Conservation (phyloP, 805 yeast species). For the Candida incommunis region DNA sequence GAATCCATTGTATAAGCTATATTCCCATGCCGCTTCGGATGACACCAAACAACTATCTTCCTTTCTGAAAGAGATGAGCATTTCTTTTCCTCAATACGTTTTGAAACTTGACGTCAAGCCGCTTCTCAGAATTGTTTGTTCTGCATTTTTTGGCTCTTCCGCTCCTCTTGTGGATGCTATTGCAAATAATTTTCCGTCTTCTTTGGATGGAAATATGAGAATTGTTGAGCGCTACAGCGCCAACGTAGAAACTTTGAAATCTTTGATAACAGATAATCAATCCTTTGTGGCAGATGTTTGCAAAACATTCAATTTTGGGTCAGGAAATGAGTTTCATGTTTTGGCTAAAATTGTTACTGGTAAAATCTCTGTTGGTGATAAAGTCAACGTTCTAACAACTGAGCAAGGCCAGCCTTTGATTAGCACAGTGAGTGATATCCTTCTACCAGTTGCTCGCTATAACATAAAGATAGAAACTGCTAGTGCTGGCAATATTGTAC, state of each 20-base stretch:
- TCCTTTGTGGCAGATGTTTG: slow-evolving; percentile 39
- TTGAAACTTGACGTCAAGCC: slow-evolving; percentile 40
- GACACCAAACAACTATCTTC: slow-evolving; percentile 29
- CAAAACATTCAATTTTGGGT: slow-evolving; percentile 42
- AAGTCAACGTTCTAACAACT: slow-evolving; percentile 44
- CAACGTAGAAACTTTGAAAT: slow-evolving; percentile 12
- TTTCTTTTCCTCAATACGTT: slow-evolving; percentile 20
- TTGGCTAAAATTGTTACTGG: slow-evolving; percentile 56
- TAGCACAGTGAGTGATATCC: not conserved
- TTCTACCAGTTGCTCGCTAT: slow-evolving; percentile 35
- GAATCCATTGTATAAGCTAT: slow-evolving; percentile 68
- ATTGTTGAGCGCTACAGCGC: slow-evolving; percentile 13
- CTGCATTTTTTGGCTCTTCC: slow-evolving; percentile 37
- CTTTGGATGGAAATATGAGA: slow-evolving; percentile 21
- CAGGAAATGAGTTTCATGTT: slow-evolving; percentile 39
- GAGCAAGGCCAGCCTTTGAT: slow-evolving; percentile 22
- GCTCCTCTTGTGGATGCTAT: slow-evolving; percentile 42
- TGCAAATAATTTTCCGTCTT: slow-evolving; percentile 23
- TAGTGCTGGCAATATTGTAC: slow-evolving; percentile 51
- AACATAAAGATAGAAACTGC: slow-evolving; percentile 38
- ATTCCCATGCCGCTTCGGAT: slow-evolving; percentile 43
- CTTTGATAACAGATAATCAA: slow-evolving; percentile 27
- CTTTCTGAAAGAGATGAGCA: slow-evolving; percentile 35
- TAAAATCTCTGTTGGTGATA: slow-evolving; percentile 30
- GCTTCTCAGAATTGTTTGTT: slow-evolving; percentile 40